Conservation (phyloP, 2,329 filamentous ascomycete genomes). For the Aspergillus sp. region DNA sequence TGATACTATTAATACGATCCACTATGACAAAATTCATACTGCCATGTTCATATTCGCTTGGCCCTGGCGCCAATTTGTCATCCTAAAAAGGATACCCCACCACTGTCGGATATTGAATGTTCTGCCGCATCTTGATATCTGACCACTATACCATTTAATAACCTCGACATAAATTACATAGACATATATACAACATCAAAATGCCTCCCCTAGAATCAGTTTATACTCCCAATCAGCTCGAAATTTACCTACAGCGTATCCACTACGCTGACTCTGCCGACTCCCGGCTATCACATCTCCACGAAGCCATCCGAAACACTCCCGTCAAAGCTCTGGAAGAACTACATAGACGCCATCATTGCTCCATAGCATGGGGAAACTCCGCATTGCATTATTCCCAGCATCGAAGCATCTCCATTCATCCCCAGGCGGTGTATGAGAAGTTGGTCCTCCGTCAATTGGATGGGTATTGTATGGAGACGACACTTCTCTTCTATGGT, state of each 20-base stretch:
- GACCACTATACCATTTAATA: too few relatives aligned
- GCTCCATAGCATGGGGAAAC: conserved; percentile 52
- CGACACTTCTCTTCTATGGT: conserved; percentile 47
- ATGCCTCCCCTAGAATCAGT: conserved; percentile 10
- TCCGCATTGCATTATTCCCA: conserved; percentile 49
- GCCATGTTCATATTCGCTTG: too few relatives aligned
- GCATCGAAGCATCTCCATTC: conserved; percentile 43
- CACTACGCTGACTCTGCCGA: conserved; percentile 13
- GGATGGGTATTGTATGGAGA: conserved; percentile 59
- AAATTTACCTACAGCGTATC: conserved; percentile 30
- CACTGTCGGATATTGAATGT: too few relatives aligned
- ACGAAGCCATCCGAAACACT: conserved; percentile 20
- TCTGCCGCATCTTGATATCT: too few relatives aligned
- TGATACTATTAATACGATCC: too few relatives aligned
- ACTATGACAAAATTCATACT: too few relatives aligned
- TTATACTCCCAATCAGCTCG: conserved; percentile 31
- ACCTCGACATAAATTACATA: too few relatives aligned
- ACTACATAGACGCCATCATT: conserved; percentile 41
- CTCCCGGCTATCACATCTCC: conserved; percentile 20
- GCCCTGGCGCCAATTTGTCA: too few relatives aligned
- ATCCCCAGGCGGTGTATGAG: conserved; percentile 45
- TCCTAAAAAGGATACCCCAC: too few relatives aligned
- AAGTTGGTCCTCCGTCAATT: conserved; percentile 47
- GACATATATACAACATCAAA: neutral
- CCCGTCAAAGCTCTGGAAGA: conserved; percentile 25